A percentile compares a stretch with the other conserved stretches of the same genome.
These are phyloP conservation scores for Fusarium sp. DNA, from an alignment of 2,329 filamentous ascomycete species.

Conservation along the genomic window DNA sequence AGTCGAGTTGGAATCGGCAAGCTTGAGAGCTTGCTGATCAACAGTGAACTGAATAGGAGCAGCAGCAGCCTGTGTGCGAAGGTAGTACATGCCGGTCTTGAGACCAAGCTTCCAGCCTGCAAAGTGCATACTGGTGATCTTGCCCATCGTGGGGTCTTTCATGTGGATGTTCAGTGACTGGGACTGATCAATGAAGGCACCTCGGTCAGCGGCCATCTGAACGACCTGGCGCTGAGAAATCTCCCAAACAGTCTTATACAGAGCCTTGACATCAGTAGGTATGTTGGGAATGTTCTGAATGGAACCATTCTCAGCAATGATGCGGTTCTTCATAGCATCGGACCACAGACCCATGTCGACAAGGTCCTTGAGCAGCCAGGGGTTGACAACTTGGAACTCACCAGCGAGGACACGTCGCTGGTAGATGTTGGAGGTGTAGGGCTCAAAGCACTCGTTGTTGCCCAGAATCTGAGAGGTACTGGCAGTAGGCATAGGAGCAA, in stretches of 20 bases:
- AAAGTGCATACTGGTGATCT: slow-evolving; percentile 99
- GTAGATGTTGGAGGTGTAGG: slow-evolving; percentile 99
- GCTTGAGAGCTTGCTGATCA: slow-evolving; percentile 93
- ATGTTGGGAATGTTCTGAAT: slow-evolving; percentile 98
- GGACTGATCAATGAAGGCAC: slow-evolving; percentile 98
- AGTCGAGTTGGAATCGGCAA: slow-evolving; percentile 83
- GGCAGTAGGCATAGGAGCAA: slow-evolving; percentile 98
- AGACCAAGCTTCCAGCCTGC: slow-evolving; percentile 98
- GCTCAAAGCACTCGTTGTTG: slow-evolving; percentile 99
- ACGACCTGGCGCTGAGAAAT: slow-evolving; percentile 96
- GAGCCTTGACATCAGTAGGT: slow-evolving; percentile 90
- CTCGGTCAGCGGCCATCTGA: slow-evolving; percentile 98
- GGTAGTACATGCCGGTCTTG: slow-evolving; percentile 99
- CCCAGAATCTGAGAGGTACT: slow-evolving; percentile 97
- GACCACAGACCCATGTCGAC: slow-evolving; percentile 99
- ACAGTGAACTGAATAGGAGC: slow-evolving; percentile 99
- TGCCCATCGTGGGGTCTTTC: slow-evolving; percentile 99
- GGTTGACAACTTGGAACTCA: slow-evolving; percentile 99
- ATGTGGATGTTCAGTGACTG: slow-evolving; percentile 99
- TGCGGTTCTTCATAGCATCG: slow-evolving; percentile 99
- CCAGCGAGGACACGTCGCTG: slow-evolving; percentile 96
- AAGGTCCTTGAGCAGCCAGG: slow-evolving; percentile 97
- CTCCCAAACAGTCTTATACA: slow-evolving; percentile 99
- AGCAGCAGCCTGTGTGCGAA: slow-evolving; percentile 95
- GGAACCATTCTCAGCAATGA: slow-evolving; percentile 96